Percentiles rank a stretch among this genome's conserved stretches.
phyloP scores from a whole-genome alignment of 257 asterid genomes.

The Salvia hispanica region DNA sequence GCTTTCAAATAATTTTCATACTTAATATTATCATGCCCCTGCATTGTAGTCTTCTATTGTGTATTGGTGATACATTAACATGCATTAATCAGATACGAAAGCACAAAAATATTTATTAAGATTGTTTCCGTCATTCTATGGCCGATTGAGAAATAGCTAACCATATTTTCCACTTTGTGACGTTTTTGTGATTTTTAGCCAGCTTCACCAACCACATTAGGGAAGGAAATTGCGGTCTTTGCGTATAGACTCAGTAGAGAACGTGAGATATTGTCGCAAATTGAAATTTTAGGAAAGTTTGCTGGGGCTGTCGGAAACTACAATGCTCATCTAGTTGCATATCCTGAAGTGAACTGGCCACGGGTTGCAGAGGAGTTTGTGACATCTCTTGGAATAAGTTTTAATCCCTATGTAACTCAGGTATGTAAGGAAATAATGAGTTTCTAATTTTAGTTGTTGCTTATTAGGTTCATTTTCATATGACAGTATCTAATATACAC shows the following conservation, averaged over 20 bases:
- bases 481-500: neutral
- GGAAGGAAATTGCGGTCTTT: constrained; percentile 68
- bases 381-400: constrained; percentile 58
- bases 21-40: neutral
- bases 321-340: constrained; percentile 61
- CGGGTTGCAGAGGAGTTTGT: constrained; percentile 58
- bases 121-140: neutral
- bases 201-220: constrained; percentile 65
- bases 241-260: constrained; percentile 52
- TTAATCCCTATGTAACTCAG: constrained; percentile 59
- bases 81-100: neutral
- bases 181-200: constrained; percentile 39
- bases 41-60: neutral
- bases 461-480: constrained; percentile 8
- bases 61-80: neutral
- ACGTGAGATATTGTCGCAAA: constrained; percentile 35
- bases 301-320: constrained; percentile 80
- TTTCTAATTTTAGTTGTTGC: constrained; percentile 2
- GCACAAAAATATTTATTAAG: neutral
- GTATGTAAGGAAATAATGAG: constrained; percentile 25
- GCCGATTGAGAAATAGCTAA: neutral
- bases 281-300: constrained; percentile 57
- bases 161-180: constrained; percentile 4
- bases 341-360: constrained; percentile 58
- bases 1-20: neutral